Conservation (phyloP, 1,284 basidiomycete species). For the Fomes fomentarius region DNA sequence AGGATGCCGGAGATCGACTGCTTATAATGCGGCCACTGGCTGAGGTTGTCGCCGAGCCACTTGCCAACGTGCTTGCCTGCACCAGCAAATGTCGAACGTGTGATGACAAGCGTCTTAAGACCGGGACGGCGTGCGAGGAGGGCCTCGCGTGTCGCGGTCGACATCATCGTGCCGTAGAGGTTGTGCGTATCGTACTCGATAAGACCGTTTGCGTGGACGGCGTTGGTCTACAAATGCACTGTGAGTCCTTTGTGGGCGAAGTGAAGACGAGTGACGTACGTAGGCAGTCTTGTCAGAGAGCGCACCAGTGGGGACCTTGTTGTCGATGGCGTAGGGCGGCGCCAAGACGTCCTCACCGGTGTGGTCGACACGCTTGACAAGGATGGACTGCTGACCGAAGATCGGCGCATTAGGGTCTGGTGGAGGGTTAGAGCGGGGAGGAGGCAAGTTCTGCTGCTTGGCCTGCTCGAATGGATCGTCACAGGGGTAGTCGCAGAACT, state of each 20-base stretch:
- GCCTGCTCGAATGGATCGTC: constrained; percentile 61
- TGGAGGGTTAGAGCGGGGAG: constrained; percentile 48
- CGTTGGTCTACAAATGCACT: constrained; percentile 44
- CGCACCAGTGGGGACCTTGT: constrained; percentile 45
- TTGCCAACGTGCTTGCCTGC: constrained; percentile 68
- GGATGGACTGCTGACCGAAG: constrained; percentile 38
- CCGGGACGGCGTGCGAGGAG: constrained; percentile 65
- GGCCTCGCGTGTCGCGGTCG: constrained; percentile 59
- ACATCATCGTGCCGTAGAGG: constrained; percentile 76
- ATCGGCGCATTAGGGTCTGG: constrained; percentile 58
- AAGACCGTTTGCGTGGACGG: constrained; percentile 64
- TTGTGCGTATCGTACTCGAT: constrained; percentile 71
- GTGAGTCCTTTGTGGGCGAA: neutral
- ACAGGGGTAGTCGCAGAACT: constrained; percentile 64
- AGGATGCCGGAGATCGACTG: constrained; percentile 66
- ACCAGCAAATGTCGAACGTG: constrained; percentile 73
- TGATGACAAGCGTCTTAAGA: constrained; percentile 65
- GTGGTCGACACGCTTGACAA: constrained; percentile 38
- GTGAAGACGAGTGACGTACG: constrained; percentile 37
- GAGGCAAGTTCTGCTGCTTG: constrained; percentile 51
- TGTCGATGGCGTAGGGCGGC: constrained; percentile 63
- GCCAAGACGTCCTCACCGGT: constrained; percentile 42
- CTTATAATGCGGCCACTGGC: constrained; percentile 58
- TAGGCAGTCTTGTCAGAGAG: constrained; percentile 59
- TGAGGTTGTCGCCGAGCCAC: constrained; percentile 72